phyloP scores from a whole-genome alignment of 371 early-diverging fungal species.

The Catenaria anguillulae region DNA sequence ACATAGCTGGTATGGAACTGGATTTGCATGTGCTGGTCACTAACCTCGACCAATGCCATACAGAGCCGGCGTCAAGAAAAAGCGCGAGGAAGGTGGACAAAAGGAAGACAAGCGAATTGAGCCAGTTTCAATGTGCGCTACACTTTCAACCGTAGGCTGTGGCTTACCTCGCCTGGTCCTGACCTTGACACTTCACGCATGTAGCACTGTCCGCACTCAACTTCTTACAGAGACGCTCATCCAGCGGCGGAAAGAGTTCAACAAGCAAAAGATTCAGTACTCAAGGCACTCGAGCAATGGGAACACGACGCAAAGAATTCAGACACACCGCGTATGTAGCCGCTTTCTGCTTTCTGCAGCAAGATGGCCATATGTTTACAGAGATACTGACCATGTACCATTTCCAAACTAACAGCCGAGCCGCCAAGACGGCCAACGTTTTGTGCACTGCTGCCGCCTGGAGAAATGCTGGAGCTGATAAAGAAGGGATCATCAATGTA shows the following conservation, averaged over 20 bases:
- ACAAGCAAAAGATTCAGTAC: not conserved
- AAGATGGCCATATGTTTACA: too few species aligned
- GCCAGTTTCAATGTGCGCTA: not conserved
- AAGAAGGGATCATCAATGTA: not conserved
- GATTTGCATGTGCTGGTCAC: too few species aligned
- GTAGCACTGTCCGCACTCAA: not conserved
- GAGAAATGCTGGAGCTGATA: conserved; percentile 1
- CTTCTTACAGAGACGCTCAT: not conserved
- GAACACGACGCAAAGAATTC: not conserved
- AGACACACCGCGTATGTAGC: not conserved
- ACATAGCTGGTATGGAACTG: not conserved
- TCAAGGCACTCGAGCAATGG: not conserved
- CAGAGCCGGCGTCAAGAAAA: not conserved
- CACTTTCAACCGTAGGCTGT: too few species aligned
- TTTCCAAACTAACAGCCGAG: too few species aligned
- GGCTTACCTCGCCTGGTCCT: too few species aligned
- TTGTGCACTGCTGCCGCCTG: not conserved
- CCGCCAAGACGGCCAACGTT: not conserved
- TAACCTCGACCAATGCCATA: not conserved
- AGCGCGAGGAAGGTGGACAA: not conserved
- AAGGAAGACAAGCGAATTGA: not conserved
- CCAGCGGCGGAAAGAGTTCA: not conserved
- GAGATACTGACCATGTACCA: too few species aligned
- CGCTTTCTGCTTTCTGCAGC: too few species aligned
- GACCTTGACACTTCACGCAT: too few species aligned